Base-by-base conservation (phyloP, 148 eudicot species). In the Cornus controversa region DNA sequence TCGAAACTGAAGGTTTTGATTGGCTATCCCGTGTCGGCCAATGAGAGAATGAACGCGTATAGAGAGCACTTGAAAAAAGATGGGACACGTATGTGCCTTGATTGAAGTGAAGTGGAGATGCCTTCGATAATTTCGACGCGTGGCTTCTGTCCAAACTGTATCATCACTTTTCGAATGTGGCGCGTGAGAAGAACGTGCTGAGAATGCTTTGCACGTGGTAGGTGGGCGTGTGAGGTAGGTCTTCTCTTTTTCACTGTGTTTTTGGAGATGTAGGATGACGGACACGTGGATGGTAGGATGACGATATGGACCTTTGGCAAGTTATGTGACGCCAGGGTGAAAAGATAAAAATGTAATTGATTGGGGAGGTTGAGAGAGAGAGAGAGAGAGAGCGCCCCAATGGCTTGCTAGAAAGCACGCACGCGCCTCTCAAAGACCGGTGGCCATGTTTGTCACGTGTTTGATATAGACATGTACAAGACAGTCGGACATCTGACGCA, bases 61-160 rank as follows among this genome's bases (percentile, higher is more conserved):
- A 8, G 20, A 28, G 74, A 27, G 40, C 23, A 47, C 3, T 40
- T 45, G 42, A 60, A 71, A 77, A 45, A 36, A n/a, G 18, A 45
- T 11, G 27, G 72, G 80, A 80, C 83, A 77, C 86, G 80, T 80
- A 72, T 76, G 45, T n/a, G 36, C 70, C 77, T 80, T 50, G 57
- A 50, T 13, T 16, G 57, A 50, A 50, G 57, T 50, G 57, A 50
- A 50, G 15, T 13, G 57, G 57, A 50, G 57, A 50, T 50, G 57
- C 57, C 57, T 3, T 50, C 2, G 57, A 50, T 13, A 50, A 50
- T 13, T 13, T 50, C 18, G 57, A 50, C 57, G 57, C 57, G 57
- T 50, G 57, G 57, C 57, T 16, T 11, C 57, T 13, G 57, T 15
- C 14, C 7, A 7, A 50, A 13, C 57, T 2, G 18, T 50, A 50